These are phyloP conservation scores for Populus nigra DNA, from an alignment of 345 rosid genomes.

Conservation along the genomic window DNA sequence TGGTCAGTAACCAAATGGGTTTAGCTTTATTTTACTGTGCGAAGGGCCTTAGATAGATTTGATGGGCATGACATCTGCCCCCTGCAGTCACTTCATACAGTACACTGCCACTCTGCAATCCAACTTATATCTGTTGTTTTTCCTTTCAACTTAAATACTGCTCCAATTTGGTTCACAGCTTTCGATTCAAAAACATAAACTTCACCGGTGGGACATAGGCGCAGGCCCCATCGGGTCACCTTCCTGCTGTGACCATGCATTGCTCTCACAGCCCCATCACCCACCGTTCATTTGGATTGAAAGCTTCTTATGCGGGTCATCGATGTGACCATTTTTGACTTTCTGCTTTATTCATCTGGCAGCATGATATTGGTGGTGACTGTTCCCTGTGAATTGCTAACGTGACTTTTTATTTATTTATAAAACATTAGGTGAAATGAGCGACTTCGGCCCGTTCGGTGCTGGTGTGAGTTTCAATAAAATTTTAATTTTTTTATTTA, in stretches of 20 bases:
- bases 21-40: slow-evolving; percentile 28
- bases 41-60: slow-evolving; percentile 36
- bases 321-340: slow-evolving; percentile 30
- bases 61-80: slow-evolving; percentile 37
- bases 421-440: too few relatives aligned
- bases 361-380: slow-evolving; percentile 14
- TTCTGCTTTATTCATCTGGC: slow-evolving; percentile 32
- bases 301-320: slow-evolving; percentile 21
- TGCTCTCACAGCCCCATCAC: slow-evolving; percentile 36
- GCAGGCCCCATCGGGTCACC: neutral
- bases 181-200: slow-evolving; percentile 5
- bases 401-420: neutral
- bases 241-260: slow-evolving; percentile 16
- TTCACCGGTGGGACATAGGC: neutral
- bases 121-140: slow-evolving; percentile 30
- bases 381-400: slow-evolving; percentile 9
- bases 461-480: too few relatives aligned
- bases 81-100: slow-evolving; percentile 51
- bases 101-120: slow-evolving; percentile 36
- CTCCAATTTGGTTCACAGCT: slow-evolving; percentile 36
- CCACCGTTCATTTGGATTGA: slow-evolving; percentile 26
- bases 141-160: slow-evolving; percentile 24
- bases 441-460: too few relatives aligned
- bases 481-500: too few relatives aligned
- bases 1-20: slow-evolving; percentile 17